A percentile compares a stretch with the other conserved stretches of the same genome.
These are phyloP conservation scores for Selaginella moellendorffii DNA, from an alignment of 75 land plant genomes.

Conservation along the genomic window DNA sequence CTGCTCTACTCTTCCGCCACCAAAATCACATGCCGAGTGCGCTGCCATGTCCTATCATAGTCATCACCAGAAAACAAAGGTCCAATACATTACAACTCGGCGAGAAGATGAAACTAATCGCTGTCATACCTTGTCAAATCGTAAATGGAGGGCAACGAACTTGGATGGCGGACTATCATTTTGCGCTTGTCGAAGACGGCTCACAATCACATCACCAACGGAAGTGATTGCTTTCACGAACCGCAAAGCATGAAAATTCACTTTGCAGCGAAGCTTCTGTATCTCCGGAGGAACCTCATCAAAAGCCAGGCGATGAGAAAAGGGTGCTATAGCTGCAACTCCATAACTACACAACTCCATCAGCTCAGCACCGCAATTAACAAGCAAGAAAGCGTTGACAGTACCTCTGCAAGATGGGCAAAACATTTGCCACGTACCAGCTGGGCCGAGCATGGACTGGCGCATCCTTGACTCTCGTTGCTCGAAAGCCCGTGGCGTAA, in stretches of 20 bases:
- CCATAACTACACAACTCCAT: conserved; percentile 64
- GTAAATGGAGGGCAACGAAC: conserved; percentile 68
- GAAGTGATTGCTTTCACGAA: conserved; percentile 62
- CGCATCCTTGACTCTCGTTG: conserved; percentile 70
- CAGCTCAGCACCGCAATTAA: too few relatives aligned
- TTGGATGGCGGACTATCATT: conserved; percentile 25
- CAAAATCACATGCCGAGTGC: conserved; percentile 94
- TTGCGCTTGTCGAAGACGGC: conserved; percentile 50
- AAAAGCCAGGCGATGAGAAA: conserved; percentile 84
- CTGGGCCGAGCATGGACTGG: conserved; percentile 80
- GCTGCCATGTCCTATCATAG: conserved; percentile 80
- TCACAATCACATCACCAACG: conserved; percentile 58
- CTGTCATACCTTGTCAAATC: conserved; percentile 96
- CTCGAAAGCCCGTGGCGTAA: conserved; percentile 71
- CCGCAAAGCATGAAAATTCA: conserved; percentile 64
- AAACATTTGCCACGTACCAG: conserved; percentile 75
- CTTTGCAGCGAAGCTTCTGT: conserved; percentile 71
- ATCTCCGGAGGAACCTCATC: conserved; percentile 57
- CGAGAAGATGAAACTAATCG: too few relatives aligned
- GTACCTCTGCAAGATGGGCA: conserved; percentile 66
- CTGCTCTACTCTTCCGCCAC: conserved; percentile 87
- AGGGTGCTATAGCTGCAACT: conserved; percentile 84
- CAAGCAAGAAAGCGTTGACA: too few relatives aligned
- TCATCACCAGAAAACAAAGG: too few relatives aligned
- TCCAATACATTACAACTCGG: too few relatives aligned